Conservation (phyloP, 2,329 filamentous ascomycete genomes). For the Pseudocercospora crystallina region DNA sequence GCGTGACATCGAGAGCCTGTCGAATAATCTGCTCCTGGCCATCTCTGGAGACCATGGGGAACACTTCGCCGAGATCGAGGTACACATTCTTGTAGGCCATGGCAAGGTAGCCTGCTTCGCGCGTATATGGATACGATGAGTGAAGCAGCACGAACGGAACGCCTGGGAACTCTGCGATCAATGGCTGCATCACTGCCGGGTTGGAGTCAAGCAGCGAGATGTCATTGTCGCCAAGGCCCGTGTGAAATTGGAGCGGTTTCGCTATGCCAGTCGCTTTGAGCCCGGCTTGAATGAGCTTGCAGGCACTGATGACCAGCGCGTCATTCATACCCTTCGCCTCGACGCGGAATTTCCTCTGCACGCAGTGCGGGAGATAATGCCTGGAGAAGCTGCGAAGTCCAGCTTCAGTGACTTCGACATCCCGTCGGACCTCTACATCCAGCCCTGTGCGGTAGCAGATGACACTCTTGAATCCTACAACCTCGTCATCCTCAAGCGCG, state of each 20-base stretch:
- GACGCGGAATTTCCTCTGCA: slow-evolving; percentile 51
- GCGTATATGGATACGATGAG: slow-evolving; percentile 76
- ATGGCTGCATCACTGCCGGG: slow-evolving; percentile 70
- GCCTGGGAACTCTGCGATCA: slow-evolving; percentile 67
- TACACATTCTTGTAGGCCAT: slow-evolving; percentile 77
- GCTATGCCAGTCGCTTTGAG: slow-evolving; percentile 45
- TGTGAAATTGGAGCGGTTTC: slow-evolving; percentile 83
- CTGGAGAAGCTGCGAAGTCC: slow-evolving; percentile 38
- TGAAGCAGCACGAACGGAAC: slow-evolving; percentile 78
- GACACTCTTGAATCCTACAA: slow-evolving; percentile 80
- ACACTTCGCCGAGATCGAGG: slow-evolving; percentile 79
- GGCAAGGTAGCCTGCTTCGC: slow-evolving; percentile 76
- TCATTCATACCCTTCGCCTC: slow-evolving; percentile 67
- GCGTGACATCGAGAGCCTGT: slow-evolving; percentile 73
- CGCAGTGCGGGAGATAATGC: slow-evolving; percentile 41
- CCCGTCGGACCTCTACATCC: slow-evolving; percentile 55
- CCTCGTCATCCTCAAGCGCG: slow-evolving; percentile 62
- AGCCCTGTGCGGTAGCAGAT: slow-evolving; percentile 79
- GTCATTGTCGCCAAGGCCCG: slow-evolving; percentile 77
- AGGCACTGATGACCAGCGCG: slow-evolving; percentile 64
- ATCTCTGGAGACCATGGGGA: slow-evolving; percentile 72
- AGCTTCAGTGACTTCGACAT: slow-evolving; percentile 35
- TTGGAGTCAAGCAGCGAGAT: slow-evolving; percentile 69
- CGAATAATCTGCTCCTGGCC: slow-evolving; percentile 71
- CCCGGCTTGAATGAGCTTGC: slow-evolving; percentile 55